phyloP scores from a whole-genome alignment of 1,284 basidiomycete species.

The Ustilago vetiveriae region DNA sequence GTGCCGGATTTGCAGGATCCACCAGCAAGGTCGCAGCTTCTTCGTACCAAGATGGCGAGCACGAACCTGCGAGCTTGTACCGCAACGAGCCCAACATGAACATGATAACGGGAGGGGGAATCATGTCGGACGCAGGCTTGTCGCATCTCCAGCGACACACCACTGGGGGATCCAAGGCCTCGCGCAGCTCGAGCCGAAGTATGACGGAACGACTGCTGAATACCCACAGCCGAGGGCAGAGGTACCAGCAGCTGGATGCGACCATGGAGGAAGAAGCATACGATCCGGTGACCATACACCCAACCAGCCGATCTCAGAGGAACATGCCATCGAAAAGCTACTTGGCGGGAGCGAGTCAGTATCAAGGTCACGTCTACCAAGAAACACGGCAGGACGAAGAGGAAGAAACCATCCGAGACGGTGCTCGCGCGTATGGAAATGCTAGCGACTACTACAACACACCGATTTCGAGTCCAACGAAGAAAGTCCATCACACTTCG shows the following conservation, averaged over 20 bases:
- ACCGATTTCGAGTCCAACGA: conserved; percentile 11
- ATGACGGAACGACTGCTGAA: conserved; percentile 19
- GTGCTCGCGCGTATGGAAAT: conserved; percentile 2
- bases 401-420: neutral
- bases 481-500: neutral
- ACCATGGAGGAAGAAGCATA: conserved; percentile 19
- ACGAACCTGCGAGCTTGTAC: conserved; percentile 19
- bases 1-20: neutral
- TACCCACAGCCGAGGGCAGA: conserved; percentile 4
- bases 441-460: conserved; percentile 11
- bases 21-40: neutral
- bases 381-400: conserved; percentile 5
- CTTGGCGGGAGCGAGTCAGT: neutral
- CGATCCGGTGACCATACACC: conserved; percentile 4
- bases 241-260: conserved; percentile 29
- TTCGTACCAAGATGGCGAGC: conserved; percentile 12
- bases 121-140: conserved; percentile 39
- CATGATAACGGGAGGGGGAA: conserved; percentile 31
- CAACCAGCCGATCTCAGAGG: conserved; percentile 1
- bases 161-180: conserved; percentile 22
- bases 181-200: conserved; percentile 17
- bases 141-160: conserved; percentile 34
- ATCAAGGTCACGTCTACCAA: conserved; percentile 4
- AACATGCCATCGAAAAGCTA: neutral
- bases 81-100: conserved; percentile 43